Base-by-base conservation (phyloP, 2,329 filamentous ascomycete genomes). In the Cylindrodendrum hubeiense region DNA sequence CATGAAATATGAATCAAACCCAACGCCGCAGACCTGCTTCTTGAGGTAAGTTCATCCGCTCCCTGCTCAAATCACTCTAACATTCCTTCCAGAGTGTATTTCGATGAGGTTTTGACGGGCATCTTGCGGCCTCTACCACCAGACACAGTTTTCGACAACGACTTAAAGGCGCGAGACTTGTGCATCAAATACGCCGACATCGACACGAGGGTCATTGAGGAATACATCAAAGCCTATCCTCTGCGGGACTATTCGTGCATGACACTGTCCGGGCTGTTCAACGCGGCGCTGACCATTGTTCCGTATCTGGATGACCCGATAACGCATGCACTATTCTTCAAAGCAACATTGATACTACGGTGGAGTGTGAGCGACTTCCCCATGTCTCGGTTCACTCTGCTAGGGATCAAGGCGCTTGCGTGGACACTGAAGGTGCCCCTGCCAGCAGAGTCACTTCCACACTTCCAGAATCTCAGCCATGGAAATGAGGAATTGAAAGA, bases 381-480 rank as follows among this genome's bases (percentile, higher is more conserved):
- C 39, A 66, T 70, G 55, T 58, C 57, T 10, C 41, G 57, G 33
- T 69, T 60, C 43, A 59, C 69, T 13, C 50, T 69, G 34, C 63
- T 69, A 15, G 57, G 57, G 22, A 55, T 70, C 59, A 67, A 67
- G 54, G 61, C 64, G 17, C 62, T 71, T 52, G 63, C 66, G 5
- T 64, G 64, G 63, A 51, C 47, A 9, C 49, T 66, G 24, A 62
- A 64, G 30, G 44, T 67, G 10, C 17, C 44, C 13, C 28, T 72
- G 33, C 69, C 67, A 19, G 13, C 49, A 2, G 39, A 60, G 34
- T 59, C 65, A 3, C 49, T 46, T 10, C 56, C 52, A 13, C 56
- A 60, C 39, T 62, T 66, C 15, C 50, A 67, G 15, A 30, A 67
- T 10, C 39, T 68, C 22, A 52, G 62, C 3, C 19, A 50, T 19